Evolutionary conservation across 83 land plant genomes (phyloP).

Genomic region (Diphasiastrum complanatum): DNA sequence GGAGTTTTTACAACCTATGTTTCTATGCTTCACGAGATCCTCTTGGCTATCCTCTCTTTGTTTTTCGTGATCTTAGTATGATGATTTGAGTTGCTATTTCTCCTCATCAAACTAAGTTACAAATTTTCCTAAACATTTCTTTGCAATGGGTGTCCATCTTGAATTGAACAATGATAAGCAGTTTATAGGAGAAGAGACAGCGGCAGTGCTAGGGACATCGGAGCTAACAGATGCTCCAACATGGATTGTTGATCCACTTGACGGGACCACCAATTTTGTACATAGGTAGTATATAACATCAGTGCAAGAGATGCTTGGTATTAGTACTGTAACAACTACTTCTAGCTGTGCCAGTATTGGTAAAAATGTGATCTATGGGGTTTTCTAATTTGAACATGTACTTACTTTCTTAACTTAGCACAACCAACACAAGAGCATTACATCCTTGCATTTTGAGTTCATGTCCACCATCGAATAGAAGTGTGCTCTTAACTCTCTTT

Average conservation of each 20-base stretch:
- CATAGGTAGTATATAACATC: too few relatives aligned
- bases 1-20: too few relatives aligned
- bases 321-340: too few relatives aligned
- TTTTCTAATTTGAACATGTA: too few relatives aligned
- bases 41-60: background rate
- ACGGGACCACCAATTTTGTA: slow-evolving; percentile 94
- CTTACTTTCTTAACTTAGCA: too few relatives aligned
- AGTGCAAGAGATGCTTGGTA: too few relatives aligned
- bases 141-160: background rate
- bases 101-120: background rate
- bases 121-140: slow-evolving; percentile 2
- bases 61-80: background rate
- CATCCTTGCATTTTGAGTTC: too few relatives aligned
- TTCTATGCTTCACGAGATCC: background rate
- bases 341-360: too few relatives aligned
- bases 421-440: too few relatives aligned
- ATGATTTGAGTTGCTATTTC: background rate
- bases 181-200: slow-evolving; percentile 95
- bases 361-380: too few relatives aligned
- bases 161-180: slow-evolving; percentile 11
- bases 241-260: slow-evolving; percentile 94
- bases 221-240: slow-evolving; percentile 79
- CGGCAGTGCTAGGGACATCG: slow-evolving; percentile 58
- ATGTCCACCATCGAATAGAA: too few relatives aligned
- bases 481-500: too few relatives aligned